These are phyloP conservation scores for Dothistroma pini DNA, from an alignment of 2,329 filamentous ascomycete species.

Conservation along the genomic window DNA sequence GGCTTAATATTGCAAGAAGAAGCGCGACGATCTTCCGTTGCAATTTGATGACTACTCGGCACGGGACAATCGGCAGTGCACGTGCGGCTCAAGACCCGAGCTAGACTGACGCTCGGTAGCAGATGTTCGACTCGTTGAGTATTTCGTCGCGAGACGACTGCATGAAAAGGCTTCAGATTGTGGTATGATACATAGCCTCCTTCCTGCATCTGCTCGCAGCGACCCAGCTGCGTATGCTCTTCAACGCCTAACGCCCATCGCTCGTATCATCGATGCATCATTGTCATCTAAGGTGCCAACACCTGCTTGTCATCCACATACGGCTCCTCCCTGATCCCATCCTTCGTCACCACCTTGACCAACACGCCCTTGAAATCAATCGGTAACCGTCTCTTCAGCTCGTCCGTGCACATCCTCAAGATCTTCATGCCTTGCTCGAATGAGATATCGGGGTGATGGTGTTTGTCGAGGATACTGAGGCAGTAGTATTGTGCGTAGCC, in stretches of 20 bases:
- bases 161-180: not conserved
- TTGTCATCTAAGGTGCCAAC: conserved; percentile 26
- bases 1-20: not conserved
- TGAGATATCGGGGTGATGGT: conserved; percentile 91
- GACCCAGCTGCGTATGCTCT: conserved; percentile 10
- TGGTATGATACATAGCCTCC: conserved; percentile 8
- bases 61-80: not conserved
- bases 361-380: conserved; percentile 94
- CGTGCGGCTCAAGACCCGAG: not conserved
- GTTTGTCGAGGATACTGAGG: conserved; percentile 94
- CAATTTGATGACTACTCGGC: not conserved
- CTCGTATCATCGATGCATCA: conserved; percentile 8
- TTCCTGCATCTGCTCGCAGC: conserved; percentile 3
- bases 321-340: conserved; percentile 80
- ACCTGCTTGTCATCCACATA: conserved; percentile 63
- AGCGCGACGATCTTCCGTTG: too few relatives aligned
- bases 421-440: conserved; percentile 89
- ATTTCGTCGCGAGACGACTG: not conserved
- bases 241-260: conserved; percentile 23
- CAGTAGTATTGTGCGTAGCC: conserved; percentile 99
- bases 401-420: conserved; percentile 90
- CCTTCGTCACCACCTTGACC: conserved; percentile 93
- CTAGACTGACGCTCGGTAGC: not conserved
- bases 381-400: conserved; percentile 92
- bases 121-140: not conserved